Conservation (phyloP, 2,329 filamentous ascomycete species). For the Ambrosiella xylebori region DNA sequence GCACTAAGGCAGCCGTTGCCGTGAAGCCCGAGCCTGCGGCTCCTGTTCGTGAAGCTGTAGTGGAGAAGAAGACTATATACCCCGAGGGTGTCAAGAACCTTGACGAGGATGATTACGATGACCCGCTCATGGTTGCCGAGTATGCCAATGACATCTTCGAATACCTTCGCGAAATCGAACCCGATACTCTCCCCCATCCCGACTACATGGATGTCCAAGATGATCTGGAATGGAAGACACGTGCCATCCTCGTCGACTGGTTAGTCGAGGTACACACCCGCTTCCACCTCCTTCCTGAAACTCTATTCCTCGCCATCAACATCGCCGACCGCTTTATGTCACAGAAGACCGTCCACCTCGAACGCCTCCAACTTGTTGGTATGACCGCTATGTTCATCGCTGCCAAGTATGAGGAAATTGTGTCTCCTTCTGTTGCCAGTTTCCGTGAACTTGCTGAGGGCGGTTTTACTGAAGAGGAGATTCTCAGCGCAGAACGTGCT, state of each 20-base stretch:
- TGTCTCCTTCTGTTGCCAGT: slow-evolving; percentile 91
- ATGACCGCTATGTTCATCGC: slow-evolving; percentile 99
- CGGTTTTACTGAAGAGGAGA: slow-evolving; percentile 87
- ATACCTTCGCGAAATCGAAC: slow-evolving; percentile 77
- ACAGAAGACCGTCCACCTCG: slow-evolving; percentile 84
- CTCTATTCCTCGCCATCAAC: slow-evolving; percentile 91
- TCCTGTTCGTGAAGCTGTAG: slow-evolving; percentile 10
- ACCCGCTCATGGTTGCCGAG: slow-evolving; percentile 94
- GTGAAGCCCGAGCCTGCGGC: slow-evolving; percentile 14
- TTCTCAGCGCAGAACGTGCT: slow-evolving; percentile 91
- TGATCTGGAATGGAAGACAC: slow-evolving; percentile 96
- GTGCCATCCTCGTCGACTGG: slow-evolving; percentile 94
- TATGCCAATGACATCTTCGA: slow-evolving; percentile 97
- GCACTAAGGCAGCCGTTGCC: slow-evolving; percentile 15
- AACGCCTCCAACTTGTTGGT: slow-evolving; percentile 88
- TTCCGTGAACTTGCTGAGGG: slow-evolving; percentile 95
- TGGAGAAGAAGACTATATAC: slow-evolving; percentile 18
- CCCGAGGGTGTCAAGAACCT: slow-evolving; percentile 40
- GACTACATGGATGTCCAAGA: slow-evolving; percentile 91
- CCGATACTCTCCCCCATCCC: slow-evolving; percentile 63
- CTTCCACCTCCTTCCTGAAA: slow-evolving; percentile 90
- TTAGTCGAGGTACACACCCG: slow-evolving; percentile 94
- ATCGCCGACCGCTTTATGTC: slow-evolving; percentile 97
- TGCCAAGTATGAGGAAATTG: slow-evolving; percentile 95
- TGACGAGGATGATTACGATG: slow-evolving; percentile 74